Base-by-base conservation (phyloP, 2,329 filamentous ascomycete species). In the Penicillium sp. region DNA sequence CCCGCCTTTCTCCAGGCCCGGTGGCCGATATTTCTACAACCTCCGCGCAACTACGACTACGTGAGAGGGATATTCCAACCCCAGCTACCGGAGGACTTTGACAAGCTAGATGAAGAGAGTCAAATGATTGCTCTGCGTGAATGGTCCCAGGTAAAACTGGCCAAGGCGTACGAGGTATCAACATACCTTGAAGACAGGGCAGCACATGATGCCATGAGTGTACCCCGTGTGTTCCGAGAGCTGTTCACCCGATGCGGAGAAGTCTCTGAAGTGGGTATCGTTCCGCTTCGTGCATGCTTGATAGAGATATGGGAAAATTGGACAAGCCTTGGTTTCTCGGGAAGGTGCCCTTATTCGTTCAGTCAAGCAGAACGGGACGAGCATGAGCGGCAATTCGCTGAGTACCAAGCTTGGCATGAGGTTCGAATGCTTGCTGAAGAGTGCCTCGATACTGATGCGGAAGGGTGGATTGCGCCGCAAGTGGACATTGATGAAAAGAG, bases 281-380 rank as follows among this genome's bases (percentile, higher is more conserved):
- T 70, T 46, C 62, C 66, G n/a, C 62, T 69, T 34, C 59, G 59
- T 33, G 60, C 54, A 13, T 68, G 64, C 40, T 51, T 70, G 11
- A 63, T 70, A 24, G 55, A 64, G 40, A 49, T 69, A 24, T 61
- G 50, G n/a, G 39, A 59, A 5, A 47, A 43, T 24, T 70, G 63
- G 64, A 46, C 54, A 11, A 47, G 50, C 8, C 37, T 63, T 35
- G 55, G 50, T n/a, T 39, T 39, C 38, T 8, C 25, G n/a, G 38
- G 38, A n/a, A 4, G 26, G 2, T 39, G 38, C 38, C 24, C 38
- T n/a, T 39, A 12, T 39, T 39, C 38, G 8, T 39, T 39, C 37
- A 39, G 37, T 12, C 37, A 27, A 11, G 38, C 25, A 27, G 38
- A 40, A 29, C 26, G 27, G 27, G 25, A 40, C 4, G 26, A 5